Base-by-base conservation (phyloP, 768 basidiomycete genomes). In the Lactarius sanguifluus region DNA sequence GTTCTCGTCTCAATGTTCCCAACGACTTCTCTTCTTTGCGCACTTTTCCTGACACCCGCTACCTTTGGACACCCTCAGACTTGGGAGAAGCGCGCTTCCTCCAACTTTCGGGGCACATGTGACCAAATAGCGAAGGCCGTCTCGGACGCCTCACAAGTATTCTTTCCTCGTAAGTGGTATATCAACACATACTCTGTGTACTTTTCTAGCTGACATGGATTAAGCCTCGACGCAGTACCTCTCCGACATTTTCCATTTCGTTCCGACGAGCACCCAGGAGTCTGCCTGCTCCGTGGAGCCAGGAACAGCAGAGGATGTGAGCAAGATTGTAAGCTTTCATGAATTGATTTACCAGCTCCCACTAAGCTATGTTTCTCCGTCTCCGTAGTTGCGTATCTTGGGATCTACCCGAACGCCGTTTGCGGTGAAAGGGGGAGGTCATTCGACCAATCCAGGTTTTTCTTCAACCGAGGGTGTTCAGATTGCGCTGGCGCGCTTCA, bases 391-490 rank as follows among this genome's bases (percentile, higher is more conserved):
- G 15, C 20, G 58, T 5, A 67, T 69, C 38, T n/a, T 67, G 3
- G 62, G 52, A 5, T 23, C 36, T 4, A 67, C 61, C 10, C 66
- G 64, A 43, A 67, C 65, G 6, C 68, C 68, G 13, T 58, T 68
- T 50, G 69, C 69, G 15, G 64, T 71, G 38, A 75, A 75, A 47
- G 70, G 72, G 7, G 74, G 74, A 3, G 74, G 74, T 3, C 74
- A 75, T 45, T 18, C 72, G 1, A 69, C 60, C 3, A 72, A 72
- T 34, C 67, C 63, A 1, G 72, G 73, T 1, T 73, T 73, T 69
- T 73, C 68, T 23, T 75, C 74, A 3, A 75, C 74, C 2, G n/a
- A 55, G 4, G 74, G 74, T 20, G 69, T 75, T 15, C 70, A 73
- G 18, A 72, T 75, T 25, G 20, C 73, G 15, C 69, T 75, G 73